A percentile compares a stretch with the other conserved stretches of the same genome.
phyloP scores from a whole-genome alignment of 768 basidiomycete species.

The Calocybe indica region DNA sequence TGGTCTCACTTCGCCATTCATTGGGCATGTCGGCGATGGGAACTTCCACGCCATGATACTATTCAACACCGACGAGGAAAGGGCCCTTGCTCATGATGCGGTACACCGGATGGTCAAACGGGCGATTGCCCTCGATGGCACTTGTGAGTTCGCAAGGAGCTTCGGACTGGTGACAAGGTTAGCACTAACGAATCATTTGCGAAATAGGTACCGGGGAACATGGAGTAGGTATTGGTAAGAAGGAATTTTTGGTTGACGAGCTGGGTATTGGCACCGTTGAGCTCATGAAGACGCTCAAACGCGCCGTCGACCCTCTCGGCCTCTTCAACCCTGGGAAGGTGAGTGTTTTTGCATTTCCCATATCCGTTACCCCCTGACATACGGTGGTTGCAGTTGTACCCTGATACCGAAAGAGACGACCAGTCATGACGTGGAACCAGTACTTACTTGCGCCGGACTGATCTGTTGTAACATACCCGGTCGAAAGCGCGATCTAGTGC shows the following conservation, averaged over 20 bases:
- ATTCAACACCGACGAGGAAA: slow-evolving; percentile 53
- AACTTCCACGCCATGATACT: slow-evolving; percentile 45
- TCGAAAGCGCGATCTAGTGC: too few relatives aligned
- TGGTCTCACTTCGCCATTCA: slow-evolving; percentile 57
- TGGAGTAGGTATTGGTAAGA: slow-evolving; percentile 84
- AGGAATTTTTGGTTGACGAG: slow-evolving; percentile 73
- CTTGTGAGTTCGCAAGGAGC: slow-evolving; percentile 38
- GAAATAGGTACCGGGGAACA: slow-evolving; percentile 71
- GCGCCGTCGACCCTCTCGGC: slow-evolving; percentile 63
- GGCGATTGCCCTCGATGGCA: slow-evolving; percentile 68
- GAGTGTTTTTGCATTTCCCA: neutral
- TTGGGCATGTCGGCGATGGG: slow-evolving; percentile 77
- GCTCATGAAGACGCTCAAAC: slow-evolving; percentile 81
- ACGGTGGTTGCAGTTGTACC: slow-evolving; percentile 12
- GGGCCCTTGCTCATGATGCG: slow-evolving; percentile 30
- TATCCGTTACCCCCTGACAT: neutral
- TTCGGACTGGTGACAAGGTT: neutral
- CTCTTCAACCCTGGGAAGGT: slow-evolving; percentile 87
- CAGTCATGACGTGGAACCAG: too few relatives aligned
- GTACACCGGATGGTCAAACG: slow-evolving; percentile 61
- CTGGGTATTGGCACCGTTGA: slow-evolving; percentile 78
- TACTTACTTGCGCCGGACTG: too few relatives aligned
- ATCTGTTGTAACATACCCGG: too few relatives aligned
- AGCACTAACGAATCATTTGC: neutral
- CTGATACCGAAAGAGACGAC: slow-evolving; percentile 6